These are phyloP conservation scores for Crucihimalaya himalaica DNA, from an alignment of 345 rosid species.

Conservation along the genomic window DNA sequence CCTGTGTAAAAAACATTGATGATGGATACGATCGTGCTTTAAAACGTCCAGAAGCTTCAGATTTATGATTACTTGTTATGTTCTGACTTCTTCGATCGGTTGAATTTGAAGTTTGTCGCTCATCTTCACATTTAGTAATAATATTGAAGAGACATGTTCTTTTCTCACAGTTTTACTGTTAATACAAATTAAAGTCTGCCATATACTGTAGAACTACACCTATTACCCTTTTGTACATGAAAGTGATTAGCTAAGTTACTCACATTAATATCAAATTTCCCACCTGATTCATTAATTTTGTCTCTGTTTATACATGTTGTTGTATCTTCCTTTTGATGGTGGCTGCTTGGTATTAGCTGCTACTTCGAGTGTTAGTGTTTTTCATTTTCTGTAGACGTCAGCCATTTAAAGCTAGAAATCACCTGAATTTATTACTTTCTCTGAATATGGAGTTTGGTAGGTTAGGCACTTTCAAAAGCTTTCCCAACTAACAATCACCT, in stretches of 20 bases:
- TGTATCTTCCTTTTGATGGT: background rate
- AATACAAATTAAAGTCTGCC: background rate
- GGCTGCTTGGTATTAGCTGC: slow-evolving; percentile 12
- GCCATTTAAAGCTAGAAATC: slow-evolving; percentile 22
- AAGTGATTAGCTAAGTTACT: background rate
- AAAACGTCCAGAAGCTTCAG: background rate
- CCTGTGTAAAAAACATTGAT: background rate
- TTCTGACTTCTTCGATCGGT: background rate
- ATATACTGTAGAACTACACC: slow-evolving; percentile 11
- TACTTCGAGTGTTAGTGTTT: background rate
- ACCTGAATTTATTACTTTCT: slow-evolving; percentile 30
- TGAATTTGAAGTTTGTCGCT: background rate
- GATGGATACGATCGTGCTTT: slow-evolving; percentile 3
- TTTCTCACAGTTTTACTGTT: slow-evolving; percentile 9
- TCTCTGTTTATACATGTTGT: background rate
- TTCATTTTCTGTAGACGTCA: slow-evolving; percentile 3
- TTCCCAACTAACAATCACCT: slow-evolving; percentile 69
- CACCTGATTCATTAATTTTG: background rate
- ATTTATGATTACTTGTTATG: background rate
- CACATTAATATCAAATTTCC: background rate
- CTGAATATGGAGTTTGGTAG: slow-evolving; percentile 42
- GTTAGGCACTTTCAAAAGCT: slow-evolving; percentile 70
- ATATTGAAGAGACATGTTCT: slow-evolving; percentile 9
- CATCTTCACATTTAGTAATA: background rate
- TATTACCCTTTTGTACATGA: background rate